These are phyloP conservation scores for Ceriops tagal DNA, from an alignment of 345 rosid species.

Conservation along the genomic window DNA sequence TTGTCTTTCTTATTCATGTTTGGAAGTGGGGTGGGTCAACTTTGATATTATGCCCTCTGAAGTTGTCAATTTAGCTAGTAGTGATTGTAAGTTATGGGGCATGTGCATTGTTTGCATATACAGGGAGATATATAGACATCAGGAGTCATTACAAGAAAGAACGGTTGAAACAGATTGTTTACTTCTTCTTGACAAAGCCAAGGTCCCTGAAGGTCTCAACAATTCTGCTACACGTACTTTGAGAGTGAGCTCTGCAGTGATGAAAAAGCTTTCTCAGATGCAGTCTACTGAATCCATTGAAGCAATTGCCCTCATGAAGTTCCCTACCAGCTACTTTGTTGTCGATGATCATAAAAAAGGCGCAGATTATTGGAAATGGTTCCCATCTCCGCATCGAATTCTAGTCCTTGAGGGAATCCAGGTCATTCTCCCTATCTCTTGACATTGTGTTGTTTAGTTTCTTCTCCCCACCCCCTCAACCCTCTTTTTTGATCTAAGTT, in stretches of 20 bases:
- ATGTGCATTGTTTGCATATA: too few species aligned
- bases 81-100: background rate
- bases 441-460: background rate
- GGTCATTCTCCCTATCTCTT: background rate
- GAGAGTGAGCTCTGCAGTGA: constrained; percentile 49
- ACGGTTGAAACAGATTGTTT: constrained; percentile 45
- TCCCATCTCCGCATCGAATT: constrained; percentile 57
- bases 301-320: constrained; percentile 48
- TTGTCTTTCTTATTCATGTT: background rate
- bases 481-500: background rate
- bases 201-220: constrained; percentile 46
- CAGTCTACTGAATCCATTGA: constrained; percentile 67
- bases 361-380: constrained; percentile 52
- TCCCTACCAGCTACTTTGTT: background rate
- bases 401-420: constrained; percentile 62
- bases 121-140: constrained; percentile 25
- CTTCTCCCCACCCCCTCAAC: too few species aligned
- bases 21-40: background rate
- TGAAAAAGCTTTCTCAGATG: constrained; percentile 75
- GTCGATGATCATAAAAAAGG: constrained; percentile 14
- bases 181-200: constrained; percentile 49
- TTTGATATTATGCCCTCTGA: background rate
- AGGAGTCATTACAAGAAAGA: constrained; percentile 33
- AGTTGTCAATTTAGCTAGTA: background rate
- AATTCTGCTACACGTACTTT: constrained; percentile 27